These are phyloP conservation scores for Tricholoma hemisulphureum DNA, from an alignment of 768 basidiomycete genomes.

Conservation along the genomic window DNA sequence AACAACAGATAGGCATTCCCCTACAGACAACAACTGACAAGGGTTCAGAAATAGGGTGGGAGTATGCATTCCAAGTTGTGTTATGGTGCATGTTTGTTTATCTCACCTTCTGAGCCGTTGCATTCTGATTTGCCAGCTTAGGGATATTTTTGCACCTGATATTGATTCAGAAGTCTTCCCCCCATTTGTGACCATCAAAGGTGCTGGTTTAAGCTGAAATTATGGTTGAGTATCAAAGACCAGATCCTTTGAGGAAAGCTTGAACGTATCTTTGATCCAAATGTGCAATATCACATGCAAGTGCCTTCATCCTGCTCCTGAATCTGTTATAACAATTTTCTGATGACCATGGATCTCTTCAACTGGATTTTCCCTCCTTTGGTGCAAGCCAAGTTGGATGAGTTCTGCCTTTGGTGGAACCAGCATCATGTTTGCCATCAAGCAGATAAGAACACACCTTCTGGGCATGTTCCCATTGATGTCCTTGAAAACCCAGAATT, in stretches of 20 bases:
- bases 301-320: background rate
- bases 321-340: background rate
- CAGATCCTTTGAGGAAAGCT: conserved; percentile 19
- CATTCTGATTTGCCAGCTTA: background rate
- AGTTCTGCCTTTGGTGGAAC: background rate
- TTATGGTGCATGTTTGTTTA: background rate
- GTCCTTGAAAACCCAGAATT: background rate
- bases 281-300: conserved; percentile 1
- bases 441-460: too few relatives aligned
- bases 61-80: background rate
- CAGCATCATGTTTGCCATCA: background rate
- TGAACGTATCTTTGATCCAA: conserved; percentile 18
- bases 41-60: background rate
- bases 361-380: background rate
- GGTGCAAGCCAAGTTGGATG: background rate
- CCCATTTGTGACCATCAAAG: conserved; percentile 14
- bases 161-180: background rate
- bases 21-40: background rate
- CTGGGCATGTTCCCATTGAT: background rate
- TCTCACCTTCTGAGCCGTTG: background rate
- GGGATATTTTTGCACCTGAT: background rate
- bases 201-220: conserved; percentile 23
- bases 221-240: conserved; percentile 15
- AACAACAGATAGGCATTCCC: background rate
- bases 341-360: background rate